Evolutionary conservation across 352 stramenopile species (phyloP).

Genomic region (Phytophthora quininea): DNA sequence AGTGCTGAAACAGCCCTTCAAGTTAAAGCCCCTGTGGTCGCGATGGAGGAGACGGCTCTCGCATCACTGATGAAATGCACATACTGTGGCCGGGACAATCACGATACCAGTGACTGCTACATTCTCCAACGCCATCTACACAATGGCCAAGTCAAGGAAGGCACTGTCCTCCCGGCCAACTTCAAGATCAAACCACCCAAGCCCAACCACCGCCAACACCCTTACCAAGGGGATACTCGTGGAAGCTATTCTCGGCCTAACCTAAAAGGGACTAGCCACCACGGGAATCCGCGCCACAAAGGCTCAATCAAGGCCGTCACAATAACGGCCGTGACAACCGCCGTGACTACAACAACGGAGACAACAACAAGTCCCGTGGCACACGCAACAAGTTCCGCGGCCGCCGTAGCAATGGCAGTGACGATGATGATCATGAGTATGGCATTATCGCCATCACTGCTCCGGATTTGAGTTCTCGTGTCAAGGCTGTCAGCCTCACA

Average conservation of each 20-base stretch:
- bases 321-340: no score
- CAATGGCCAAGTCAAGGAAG: constrained; percentile 15
- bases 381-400: constrained; percentile 11
- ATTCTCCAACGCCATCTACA: constrained; percentile 18
- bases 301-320: no score
- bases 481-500: background rate
- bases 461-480: background rate
- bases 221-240: constrained; percentile 5
- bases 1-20: constrained; percentile 10
- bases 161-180: constrained; percentile 12
- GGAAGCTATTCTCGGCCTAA: no score
- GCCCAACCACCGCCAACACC: background rate
- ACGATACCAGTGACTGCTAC: constrained; percentile 20
- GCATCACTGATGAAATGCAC: constrained; percentile 1
- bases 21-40: background rate
- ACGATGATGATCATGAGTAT: constrained; percentile 1
- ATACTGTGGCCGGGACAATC: constrained; percentile 17
- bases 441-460: constrained; percentile 14
- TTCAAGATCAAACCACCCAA: constrained; percentile 7
- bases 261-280: background rate
- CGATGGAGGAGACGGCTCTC: background rate
- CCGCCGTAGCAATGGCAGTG: background rate
- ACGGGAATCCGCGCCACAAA: background rate
- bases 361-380: background rate
- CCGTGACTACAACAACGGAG: background rate